Base-by-base conservation (phyloP, 345 rosid species). In the Populus pruinosa region DNA sequence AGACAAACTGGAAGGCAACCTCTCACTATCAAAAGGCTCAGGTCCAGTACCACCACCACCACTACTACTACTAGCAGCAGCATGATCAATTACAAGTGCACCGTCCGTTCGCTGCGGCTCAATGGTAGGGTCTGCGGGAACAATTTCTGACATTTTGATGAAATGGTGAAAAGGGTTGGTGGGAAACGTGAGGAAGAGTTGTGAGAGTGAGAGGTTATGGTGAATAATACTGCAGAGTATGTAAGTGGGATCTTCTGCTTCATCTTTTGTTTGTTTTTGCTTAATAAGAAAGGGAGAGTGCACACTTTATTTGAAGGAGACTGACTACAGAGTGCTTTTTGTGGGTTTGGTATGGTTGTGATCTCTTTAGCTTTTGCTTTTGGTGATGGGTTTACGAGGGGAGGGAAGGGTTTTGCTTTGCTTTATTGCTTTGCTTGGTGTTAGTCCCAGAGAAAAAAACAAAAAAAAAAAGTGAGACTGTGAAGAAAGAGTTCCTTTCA, bases 1-100 rank as follows among this genome's bases (percentile, higher is more conserved):
- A 75, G 89, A 87, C 75, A 95, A 79, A 31, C 89, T 91, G 67
- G 94, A 73, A 3, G 99, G 99, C 82, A 95, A 63, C 84, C 90
- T 90, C 87, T 95, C 99, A 65, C 99, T 93, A n/a, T 91, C 97
- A 70, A 95, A 93, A 1, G 95, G 91, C 87, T 84, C 88, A 44
- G 89, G 84, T 27, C 74, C 86, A 73, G 87, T 61, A 61, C 39
- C 62, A 65, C 86, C 88, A 23, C 39, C 62, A 64, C 86, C 88
- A 23, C 59, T 18, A 44, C 55, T 69, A 44, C 8, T 11, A 41
- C 86, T 76, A 8, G 39, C 67, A 49, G 89, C n/a, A 11, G 35
- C 2, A 31, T 33, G 65, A 1, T 25, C 67, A 62, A 16, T 83
- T 8, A 83, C 83, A 79, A 85, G 77, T 13, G 81, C 84, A 67